Evolutionary conservation across 129 eudicot species (phyloP), one percentile per base, ranked within the genome.

Genomic region (Kitagawia praeruptora): DNA sequence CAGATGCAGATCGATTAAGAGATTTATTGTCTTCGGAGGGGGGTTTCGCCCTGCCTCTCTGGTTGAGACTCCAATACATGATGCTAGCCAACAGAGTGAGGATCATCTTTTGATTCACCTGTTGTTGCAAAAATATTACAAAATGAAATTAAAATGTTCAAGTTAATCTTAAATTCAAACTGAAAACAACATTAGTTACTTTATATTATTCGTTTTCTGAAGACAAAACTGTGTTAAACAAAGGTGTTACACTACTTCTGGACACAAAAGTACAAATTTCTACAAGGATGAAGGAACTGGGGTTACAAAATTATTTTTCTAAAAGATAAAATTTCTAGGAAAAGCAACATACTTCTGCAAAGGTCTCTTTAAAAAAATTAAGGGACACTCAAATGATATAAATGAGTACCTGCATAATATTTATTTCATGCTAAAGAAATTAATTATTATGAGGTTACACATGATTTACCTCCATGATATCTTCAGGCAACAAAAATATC

Each of bases 11-110:
- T 28, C 61, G 54, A 39, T 39, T 45, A 25, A 75, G 77, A 25
- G 90, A 70, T 44, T 70, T 56, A 56, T 11, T 13, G 3, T 70
- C 87, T 77, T 83, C 84, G 19, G 80, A 76, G 15, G 42, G 19
- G 42, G 51, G 75, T 23, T 27, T 21, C 31, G 54, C 81, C 38
- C 77, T 89, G 49, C 76, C 76, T 66, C 80, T 87, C 51, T 82
- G 86, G 78, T 89, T 88, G 79, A 93, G 86, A 85, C 97, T 89
- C 98, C 98, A 91, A 81, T 93, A 91, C 97, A 93, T 93, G 51
- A 91, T 91, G 88, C 98, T 89, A 72, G 98, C 97, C 64, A 92
- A 83, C 86, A 67, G 42, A 34, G 19, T 67, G 23, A 93, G 87
- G 72, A 93, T 91, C 98, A 93, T 93, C 84, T 67, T 67, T 23